These are phyloP conservation scores for Termitomyces bulborhizus DNA, from an alignment of 768 basidiomycete species.

Conservation along the genomic window DNA sequence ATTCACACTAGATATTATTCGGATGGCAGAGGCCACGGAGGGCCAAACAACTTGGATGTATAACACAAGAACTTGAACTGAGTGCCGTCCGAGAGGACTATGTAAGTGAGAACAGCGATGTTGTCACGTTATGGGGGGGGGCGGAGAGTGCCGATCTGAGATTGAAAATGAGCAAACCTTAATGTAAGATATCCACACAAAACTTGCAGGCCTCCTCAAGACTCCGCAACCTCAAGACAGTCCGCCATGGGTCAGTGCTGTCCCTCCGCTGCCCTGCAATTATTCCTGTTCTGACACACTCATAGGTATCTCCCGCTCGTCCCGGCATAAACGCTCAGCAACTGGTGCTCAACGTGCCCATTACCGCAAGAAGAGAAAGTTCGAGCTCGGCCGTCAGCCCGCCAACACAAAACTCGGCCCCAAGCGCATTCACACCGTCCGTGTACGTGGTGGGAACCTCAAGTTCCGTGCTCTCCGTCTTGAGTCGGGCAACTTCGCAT, in stretches of 20 bases:
- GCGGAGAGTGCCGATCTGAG: slow-evolving; percentile 31
- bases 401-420: slow-evolving; percentile 95
- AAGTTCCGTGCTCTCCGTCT: slow-evolving; percentile 97
- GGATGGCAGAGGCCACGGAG: background rate
- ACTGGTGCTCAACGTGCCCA: slow-evolving; percentile 89
- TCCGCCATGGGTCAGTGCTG: slow-evolving; percentile 69
- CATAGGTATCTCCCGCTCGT: slow-evolving; percentile 93
- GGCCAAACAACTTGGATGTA: background rate
- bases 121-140: background rate
- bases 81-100: no score
- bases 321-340: slow-evolving; percentile 94
- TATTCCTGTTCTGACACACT: slow-evolving; percentile 8
- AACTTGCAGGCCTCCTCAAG: slow-evolving; percentile 33
- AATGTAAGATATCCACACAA: slow-evolving; percentile 50
- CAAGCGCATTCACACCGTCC: slow-evolving; percentile 93
- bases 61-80: no score
- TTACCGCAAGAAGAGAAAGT: slow-evolving; percentile 99
- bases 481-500: slow-evolving; percentile 96
- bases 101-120: no score
- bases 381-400: slow-evolving; percentile 97
- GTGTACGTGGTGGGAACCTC: slow-evolving; percentile 91
- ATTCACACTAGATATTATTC: background rate
- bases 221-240: slow-evolving; percentile 62
- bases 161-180: slow-evolving; percentile 34
- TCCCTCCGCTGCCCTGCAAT: slow-evolving; percentile 10